phyloP scores from a whole-genome alignment of 164 flowering plant species.

The Annona cherimola region DNA sequence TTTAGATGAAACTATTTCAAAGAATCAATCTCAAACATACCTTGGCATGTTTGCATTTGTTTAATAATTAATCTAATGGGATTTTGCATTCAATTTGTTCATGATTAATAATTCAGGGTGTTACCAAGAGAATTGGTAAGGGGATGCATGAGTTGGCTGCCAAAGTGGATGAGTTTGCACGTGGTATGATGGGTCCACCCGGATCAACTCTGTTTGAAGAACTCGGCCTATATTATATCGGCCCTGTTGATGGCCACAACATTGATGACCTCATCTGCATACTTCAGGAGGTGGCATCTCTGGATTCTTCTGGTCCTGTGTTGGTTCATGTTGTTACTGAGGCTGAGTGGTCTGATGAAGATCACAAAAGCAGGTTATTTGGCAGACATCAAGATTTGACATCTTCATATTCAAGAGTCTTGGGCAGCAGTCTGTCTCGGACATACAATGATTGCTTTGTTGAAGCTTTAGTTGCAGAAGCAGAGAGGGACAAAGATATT shows the following conservation, averaged over 20 bases:
- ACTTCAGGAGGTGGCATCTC: slow-evolving; percentile 30
- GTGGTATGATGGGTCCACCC: slow-evolving; percentile 12
- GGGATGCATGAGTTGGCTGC: slow-evolving; percentile 17
- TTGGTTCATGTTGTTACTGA: slow-evolving; percentile 43
- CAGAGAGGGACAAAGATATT: slow-evolving; percentile 33
- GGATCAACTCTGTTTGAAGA: slow-evolving; percentile 21
- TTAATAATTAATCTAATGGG: not conserved
- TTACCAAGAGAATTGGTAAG: slow-evolving; percentile 35
- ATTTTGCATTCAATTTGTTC: not conserved
- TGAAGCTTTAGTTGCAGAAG: slow-evolving; percentile 42
- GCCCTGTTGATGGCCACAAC: slow-evolving; percentile 24
- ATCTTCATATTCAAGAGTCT: too few species aligned
- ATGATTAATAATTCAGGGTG: slow-evolving; percentile 21
- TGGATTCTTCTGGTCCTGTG: slow-evolving; percentile 44
- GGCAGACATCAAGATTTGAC: too few species aligned
- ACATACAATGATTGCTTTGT: slow-evolving; percentile 46
- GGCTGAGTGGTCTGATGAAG: too few species aligned
- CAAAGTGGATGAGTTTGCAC: slow-evolving; percentile 19
- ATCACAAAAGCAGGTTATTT: too few species aligned
- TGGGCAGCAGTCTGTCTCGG: slow-evolving; percentile 19
- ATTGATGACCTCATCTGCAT: slow-evolving; percentile 34
- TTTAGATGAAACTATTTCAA: not conserved
- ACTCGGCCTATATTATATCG: slow-evolving; percentile 24
- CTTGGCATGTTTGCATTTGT: not conserved
- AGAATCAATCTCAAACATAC: not conserved